phyloP scores from a whole-genome alignment of 768 basidiomycete species.

The Leucocoprinus leucothites region DNA sequence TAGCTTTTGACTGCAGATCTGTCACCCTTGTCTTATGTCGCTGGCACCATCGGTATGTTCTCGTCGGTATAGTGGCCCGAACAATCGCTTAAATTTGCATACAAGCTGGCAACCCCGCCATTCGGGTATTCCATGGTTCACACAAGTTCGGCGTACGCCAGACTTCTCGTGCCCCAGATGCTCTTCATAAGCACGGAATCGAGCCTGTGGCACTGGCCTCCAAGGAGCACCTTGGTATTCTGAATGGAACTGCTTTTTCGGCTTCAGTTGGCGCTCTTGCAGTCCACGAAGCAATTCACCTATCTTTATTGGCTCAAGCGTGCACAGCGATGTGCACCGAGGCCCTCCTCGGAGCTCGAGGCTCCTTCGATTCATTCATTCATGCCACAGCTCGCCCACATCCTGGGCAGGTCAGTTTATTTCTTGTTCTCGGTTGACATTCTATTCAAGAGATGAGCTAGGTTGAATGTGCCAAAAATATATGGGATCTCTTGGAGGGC shows the following conservation, averaged over 20 bases:
- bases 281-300: slow-evolving; percentile 64
- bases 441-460: slow-evolving; percentile 17
- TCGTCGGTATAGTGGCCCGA: background rate
- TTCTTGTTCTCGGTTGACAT: background rate
- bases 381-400: slow-evolving; percentile 73
- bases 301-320: slow-evolving; percentile 61
- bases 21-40: slow-evolving; percentile 58
- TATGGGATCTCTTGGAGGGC: slow-evolving; percentile 58
- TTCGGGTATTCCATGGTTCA: slow-evolving; percentile 62
- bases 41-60: slow-evolving; percentile 54
- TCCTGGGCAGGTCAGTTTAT: slow-evolving; percentile 58
- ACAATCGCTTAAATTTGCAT: background rate
- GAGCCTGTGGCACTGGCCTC: slow-evolving; percentile 57
- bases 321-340: slow-evolving; percentile 81
- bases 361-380: slow-evolving; percentile 68
- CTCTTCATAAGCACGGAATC: slow-evolving; percentile 50
- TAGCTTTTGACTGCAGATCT: slow-evolving; percentile 30
- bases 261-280: slow-evolving; percentile 72
- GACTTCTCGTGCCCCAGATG: slow-evolving; percentile 48
- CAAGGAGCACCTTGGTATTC: slow-evolving; percentile 67
- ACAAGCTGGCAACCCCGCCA: slow-evolving; percentile 53
- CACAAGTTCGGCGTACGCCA: slow-evolving; percentile 44
- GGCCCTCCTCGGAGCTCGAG: slow-evolving; percentile 64
- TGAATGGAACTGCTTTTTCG: slow-evolving; percentile 77
- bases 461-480: slow-evolving; percentile 64